Evolutionary conservation across 2,329 filamentous ascomycete species (phyloP), one percentile per base, ranked within the genome.

Genomic region (Curvularia eragrostidis): DNA sequence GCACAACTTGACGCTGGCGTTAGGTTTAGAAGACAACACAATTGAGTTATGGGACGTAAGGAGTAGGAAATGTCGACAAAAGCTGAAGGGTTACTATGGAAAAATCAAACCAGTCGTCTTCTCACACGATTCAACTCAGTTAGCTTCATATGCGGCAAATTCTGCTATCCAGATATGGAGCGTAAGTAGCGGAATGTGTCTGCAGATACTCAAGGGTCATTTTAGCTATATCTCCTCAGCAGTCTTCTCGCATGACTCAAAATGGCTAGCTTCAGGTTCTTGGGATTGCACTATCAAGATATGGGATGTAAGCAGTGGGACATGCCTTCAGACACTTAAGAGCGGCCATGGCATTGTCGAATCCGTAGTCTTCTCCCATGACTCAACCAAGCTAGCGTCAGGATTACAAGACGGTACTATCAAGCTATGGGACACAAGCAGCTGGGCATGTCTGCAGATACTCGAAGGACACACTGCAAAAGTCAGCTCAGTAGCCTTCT

Each of bases 171-270:
- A n/a, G n/a, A n/a, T n/a, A n/a, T n/a, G n/a, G n/a, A n/a, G n/a
- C n/a, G n/a, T n/a, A n/a, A n/a, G n/a, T n/a, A n/a, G n/a, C n/a
- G n/a, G n/a, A n/a, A n/a, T n/a, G n/a, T n/a, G n/a, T n/a, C n/a
- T n/a, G 23, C 62, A 59, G 30, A 65, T 62, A 44, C 63, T 68
- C 38, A 51, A 68, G 51, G 58, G 55, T 38, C 59, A 68, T 52
- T 52, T 30, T 24, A 19, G 26, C 23, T n/a, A 2, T 1, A 51
- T 67, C 30, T 48, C 5, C 26, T 61, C 48, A 1, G 58, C 68
- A 7, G 21, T 54, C 49, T 55, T 61, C 52, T 63, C 52, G 44
- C 51, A 58, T 48, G 56, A 63, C 36, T 48, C 53, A 24, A 39
- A 12, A 10, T 10, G 21, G 10, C 19, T 43, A 5, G 23, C 23